Evolutionary conservation across 345 rosid genomes (phyloP).

Genomic region (Dovyalis caffra): DNA sequence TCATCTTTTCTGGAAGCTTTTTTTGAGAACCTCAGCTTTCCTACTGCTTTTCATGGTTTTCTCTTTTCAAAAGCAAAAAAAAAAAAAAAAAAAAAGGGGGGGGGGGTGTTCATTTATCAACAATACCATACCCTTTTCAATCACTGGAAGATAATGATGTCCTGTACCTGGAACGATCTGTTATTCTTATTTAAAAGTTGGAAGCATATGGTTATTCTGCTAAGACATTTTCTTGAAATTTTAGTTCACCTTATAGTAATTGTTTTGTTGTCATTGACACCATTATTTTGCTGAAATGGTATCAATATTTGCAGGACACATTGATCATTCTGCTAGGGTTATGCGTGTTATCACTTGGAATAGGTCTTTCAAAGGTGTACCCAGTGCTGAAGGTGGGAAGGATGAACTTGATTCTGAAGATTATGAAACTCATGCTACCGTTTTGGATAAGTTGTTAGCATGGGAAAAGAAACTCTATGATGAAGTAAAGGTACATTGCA

Average conservation of each 20-base stretch:
- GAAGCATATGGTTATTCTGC: neutral
- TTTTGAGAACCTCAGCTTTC: constrained; percentile 29
- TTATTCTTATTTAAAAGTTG: neutral
- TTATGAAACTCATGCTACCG: constrained; percentile 80
- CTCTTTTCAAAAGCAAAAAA: constrained; percentile 17
- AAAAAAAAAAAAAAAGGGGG: too few species aligned
- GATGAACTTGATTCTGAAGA: constrained; percentile 72
- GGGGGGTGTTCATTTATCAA: neutral
- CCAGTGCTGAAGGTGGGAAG: constrained; percentile 58
- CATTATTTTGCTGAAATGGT: neutral
- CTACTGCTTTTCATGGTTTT: constrained; percentile 16
- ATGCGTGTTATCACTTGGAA: constrained; percentile 98
- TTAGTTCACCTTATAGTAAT: neutral
- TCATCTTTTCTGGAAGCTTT: constrained; percentile 26
- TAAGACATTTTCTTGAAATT: neutral
- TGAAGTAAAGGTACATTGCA: constrained; percentile 76
- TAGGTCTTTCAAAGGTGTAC: constrained; percentile 60
- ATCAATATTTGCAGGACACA: constrained; percentile 47
- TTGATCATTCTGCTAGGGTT: constrained; percentile 93
- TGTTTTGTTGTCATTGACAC: neutral
- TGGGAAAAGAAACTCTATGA: constrained; percentile 99
- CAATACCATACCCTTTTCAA: neutral
- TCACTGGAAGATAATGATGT: neutral
- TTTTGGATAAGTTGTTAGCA: constrained; percentile 88
- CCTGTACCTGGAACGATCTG: neutral